These are phyloP conservation scores for Jamesozyma lodderae DNA, from an alignment of 805 yeast species.

Conservation along the genomic window DNA sequence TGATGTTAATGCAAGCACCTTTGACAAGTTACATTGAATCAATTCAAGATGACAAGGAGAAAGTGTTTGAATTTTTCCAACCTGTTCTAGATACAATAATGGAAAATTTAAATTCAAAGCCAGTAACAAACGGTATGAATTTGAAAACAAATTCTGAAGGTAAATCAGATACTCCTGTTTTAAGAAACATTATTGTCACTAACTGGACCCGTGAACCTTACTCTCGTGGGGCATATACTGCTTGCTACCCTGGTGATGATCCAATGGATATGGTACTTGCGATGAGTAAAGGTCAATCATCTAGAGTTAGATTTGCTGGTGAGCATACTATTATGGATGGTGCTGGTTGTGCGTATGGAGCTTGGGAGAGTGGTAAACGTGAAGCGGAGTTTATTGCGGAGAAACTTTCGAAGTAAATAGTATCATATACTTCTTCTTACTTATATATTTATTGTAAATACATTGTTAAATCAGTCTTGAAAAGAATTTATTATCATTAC, in stretches of 20 bases:
- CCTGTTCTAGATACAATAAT: slow-evolving; percentile 36
- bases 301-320: slow-evolving; percentile 70
- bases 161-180: slow-evolving; percentile 26
- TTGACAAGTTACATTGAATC: slow-evolving; percentile 51
- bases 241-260: slow-evolving; percentile 59
- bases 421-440: too few relatives aligned
- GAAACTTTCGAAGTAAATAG: neutral
- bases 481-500: too few relatives aligned
- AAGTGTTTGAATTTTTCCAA: slow-evolving; percentile 49
- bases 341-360: slow-evolving; percentile 89
- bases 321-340: slow-evolving; percentile 84
- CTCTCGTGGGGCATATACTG: slow-evolving; percentile 74
- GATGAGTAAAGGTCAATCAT: slow-evolving; percentile 49
- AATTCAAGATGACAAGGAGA: slow-evolving; percentile 40
- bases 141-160: neutral
- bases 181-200: slow-evolving; percentile 40
- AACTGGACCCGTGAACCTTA: slow-evolving; percentile 78
- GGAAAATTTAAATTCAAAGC: slow-evolving; percentile 11
- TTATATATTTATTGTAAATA: too few relatives aligned
- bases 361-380: slow-evolving; percentile 66
- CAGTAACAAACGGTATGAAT: slow-evolving; percentile 6
- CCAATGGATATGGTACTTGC: slow-evolving; percentile 55
- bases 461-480: too few relatives aligned
- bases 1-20: slow-evolving; percentile 65
- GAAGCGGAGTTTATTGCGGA: slow-evolving; percentile 37